Base-by-base conservation (phyloP, 257 asterid genomes). In the Nicotiana tabacum region DNA sequence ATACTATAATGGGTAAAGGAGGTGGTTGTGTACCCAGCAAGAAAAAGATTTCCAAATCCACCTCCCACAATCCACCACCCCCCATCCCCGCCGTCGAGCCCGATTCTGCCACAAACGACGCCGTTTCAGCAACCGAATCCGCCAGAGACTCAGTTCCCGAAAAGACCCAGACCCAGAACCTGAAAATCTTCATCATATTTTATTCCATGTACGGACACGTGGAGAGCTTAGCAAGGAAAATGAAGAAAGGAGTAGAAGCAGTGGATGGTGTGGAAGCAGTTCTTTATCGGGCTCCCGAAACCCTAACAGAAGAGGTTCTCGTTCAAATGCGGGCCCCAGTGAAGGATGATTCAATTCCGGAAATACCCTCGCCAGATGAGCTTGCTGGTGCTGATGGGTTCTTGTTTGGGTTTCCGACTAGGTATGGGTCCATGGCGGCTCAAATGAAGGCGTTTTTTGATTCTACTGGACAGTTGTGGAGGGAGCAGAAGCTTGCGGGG, bases 161-260 rank as follows among this genome's bases (percentile, higher is more conserved):
- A 16, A 17, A 51, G 18, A 48, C 12, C 51, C 60, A 29, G n/a
- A 81, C 16, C 51, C 60, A 29, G n/a, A 81, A 81, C 29, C 83
- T 92, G 62, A 94, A 88, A 78, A 91, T 93, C 78, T 85, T 88
- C 56, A 90, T 96, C 32, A 91, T 96, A 68, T 94, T 90, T 87
- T 96, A 94, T 92, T 93, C 99, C 18, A 96, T 93, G 98, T 94
- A 96, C 87, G 99, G 98, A 65, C 98, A 96, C 88, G 98, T 96
- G 58, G 97, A 96, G 89, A 88, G 91, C 62, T 91, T 96, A 5
- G 99, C 98, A 17, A 87, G 88, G 82, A 90, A 94, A 80, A 96
- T 94, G 89, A 92, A 93, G 91, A 88, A 83, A 51, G 98, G 96
- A 16, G 98, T 85, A 39, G 94, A 94, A 57, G 82, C 85, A 72